Base-by-base conservation (phyloP, 495 filamentous ascomycete genomes). In the Corynascus novoguineensis region DNA sequence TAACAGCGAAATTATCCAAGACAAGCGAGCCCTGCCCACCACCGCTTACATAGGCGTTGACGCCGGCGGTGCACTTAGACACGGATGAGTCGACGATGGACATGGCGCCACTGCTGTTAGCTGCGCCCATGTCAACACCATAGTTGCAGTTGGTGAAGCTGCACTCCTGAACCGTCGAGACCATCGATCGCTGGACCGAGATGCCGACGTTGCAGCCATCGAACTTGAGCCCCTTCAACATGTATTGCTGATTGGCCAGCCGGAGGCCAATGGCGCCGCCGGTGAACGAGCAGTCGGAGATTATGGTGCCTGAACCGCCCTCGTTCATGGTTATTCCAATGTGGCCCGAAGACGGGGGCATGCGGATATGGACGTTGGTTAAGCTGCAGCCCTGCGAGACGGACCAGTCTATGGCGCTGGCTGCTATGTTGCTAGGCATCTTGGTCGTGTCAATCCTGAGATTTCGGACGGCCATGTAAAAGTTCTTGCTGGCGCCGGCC, bases 391-490 rank as follows among this genome's bases (percentile, higher is more conserved):
- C 81, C 55, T 87, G 79, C 6, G 79, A 79, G 24, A 83, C 81
- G 9, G 82, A 81, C 86, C 86, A 89, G 50, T 87, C 83, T 42
- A 89, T 78, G 27, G 79, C 83, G 3, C 34, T 47, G 6, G 57
- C 60, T 7, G 45, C 4, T 4, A 52, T 49, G 12, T 29, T 15
- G 9, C 15, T 11, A 5, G n/a, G 71, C 42, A 90, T 76, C 9
- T 58, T 66, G 6, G 85, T 89, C 52, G 80, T 78, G 63, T 91
- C 87, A 19, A 92, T 73, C 52, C 85, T 76, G 45, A 92, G 73
- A 60, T 92, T 91, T 24, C 86, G 75, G 54, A 92, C 77, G 56
- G 87, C 83, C 53, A 87, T 75, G 64, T 79, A 90, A 68, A 92
- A 92, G 35, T 86, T 81, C 63, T 86, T 89, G 25, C 82, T 89